Evolutionary conservation across 176 grass and related monocot species (phyloP), one percentile per base, ranked within the genome.

Genomic region (Melocanna baccifera): DNA sequence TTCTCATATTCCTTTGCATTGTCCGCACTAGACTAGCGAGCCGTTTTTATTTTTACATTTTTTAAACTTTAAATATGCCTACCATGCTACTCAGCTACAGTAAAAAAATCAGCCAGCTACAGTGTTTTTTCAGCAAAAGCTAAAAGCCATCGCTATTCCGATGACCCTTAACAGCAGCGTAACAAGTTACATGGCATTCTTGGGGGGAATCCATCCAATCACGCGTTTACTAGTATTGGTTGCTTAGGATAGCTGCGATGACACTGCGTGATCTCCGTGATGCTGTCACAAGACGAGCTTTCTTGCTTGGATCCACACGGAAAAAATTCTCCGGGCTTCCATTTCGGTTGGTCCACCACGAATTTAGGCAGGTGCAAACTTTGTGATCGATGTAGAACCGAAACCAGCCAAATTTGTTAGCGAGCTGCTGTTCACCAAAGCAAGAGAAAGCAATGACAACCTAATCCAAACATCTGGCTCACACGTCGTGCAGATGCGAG

Each of bases 301-400:
- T 63, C 26, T 67, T 82, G 62, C 70, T 65, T 82, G 69, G 37
- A 69, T 75, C 39, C 78, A 9, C 71, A 82, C 78, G 78, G 70
- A 70, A 79, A 16, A 43, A 22, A 59, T 28, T 4, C 68, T 78
- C 53, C 68, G 52, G 63, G 79, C 46, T 43, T 81, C 78, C 82
- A 32, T 84, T 88, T 85, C 82, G 50, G 79, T 87, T 73, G 86
- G 77, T 32, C 90, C 90, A 32, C 90, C 90, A 73, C 16, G 47
- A 85, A 85, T 78, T 77, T 20, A 9, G 66, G 56, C 63, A 30
- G 19, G 47, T 32, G 64, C 79, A 10, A 20, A 72, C 76, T 50
- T 55, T 68, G 42, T 83, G 72, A 86, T 40, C 20, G n/a, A 40
- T 4, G 46, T 42, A 5, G 10, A 87, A 3, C 71, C 22, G 64